phyloP scores from a whole-genome alignment of 768 basidiomycete genomes.

The Termitomyces sp. region DNA sequence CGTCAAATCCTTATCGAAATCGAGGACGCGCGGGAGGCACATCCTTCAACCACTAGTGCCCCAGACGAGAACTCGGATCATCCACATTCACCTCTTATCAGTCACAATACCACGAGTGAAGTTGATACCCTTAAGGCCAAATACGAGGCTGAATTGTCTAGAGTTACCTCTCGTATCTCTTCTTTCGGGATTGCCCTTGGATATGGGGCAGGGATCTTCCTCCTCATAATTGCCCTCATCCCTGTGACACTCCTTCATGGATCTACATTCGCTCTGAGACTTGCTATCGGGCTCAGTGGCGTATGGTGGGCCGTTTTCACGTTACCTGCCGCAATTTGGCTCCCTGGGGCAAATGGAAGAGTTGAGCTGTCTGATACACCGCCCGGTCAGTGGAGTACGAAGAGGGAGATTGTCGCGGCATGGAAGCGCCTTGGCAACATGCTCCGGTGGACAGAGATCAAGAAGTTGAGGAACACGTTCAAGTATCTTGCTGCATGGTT shows the following conservation, averaged over 20 bases:
- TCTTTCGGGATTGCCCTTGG: slow-evolving; percentile 84
- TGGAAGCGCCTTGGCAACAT: slow-evolving; percentile 79
- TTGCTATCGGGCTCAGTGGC: slow-evolving; percentile 84
- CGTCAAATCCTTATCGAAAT: slow-evolving; percentile 36
- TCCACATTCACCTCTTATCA: slow-evolving; percentile 39
- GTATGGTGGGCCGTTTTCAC: slow-evolving; percentile 87
- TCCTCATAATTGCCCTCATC: slow-evolving; percentile 71
- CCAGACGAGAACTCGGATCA: slow-evolving; percentile 24
- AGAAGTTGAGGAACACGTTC: slow-evolving; percentile 79
- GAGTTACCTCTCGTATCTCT: slow-evolving; percentile 81
- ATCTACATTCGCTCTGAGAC: slow-evolving; percentile 73
- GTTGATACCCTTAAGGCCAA: slow-evolving; percentile 28
- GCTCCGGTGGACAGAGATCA: slow-evolving; percentile 72
- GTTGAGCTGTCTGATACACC: slow-evolving; percentile 18
- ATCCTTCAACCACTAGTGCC: slow-evolving; percentile 3
- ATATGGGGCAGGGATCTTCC: slow-evolving; percentile 78
- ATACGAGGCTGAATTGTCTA: slow-evolving; percentile 62
- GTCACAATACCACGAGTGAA: slow-evolving; percentile 19
- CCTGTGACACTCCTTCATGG: slow-evolving; percentile 76
- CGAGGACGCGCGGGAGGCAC: slow-evolving; percentile 20
- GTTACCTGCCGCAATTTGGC: slow-evolving; percentile 73
- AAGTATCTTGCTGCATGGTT: slow-evolving; percentile 93
- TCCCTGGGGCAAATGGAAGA: slow-evolving; percentile 45
- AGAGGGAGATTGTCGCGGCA: slow-evolving; percentile 56
- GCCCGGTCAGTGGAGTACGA: slow-evolving; percentile 40